Evolutionary conservation across 2,329 filamentous ascomycete genomes (phyloP).

Genomic region (Stagonosporopsis chrysanthemi): DNA sequence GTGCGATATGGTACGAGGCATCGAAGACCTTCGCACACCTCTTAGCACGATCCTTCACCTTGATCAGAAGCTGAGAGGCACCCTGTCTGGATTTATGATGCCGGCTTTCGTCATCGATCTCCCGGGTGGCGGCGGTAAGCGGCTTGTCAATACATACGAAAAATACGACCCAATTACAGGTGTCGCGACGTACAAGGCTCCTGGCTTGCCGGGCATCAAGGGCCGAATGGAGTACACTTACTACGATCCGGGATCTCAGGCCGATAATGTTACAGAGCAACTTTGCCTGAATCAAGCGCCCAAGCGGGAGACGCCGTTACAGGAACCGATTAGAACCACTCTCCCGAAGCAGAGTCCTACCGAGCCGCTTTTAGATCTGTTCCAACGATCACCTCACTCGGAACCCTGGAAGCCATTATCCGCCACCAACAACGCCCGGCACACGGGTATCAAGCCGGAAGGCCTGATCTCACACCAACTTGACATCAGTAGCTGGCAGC

Average conservation of each 20-base stretch:
- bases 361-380: not conserved
- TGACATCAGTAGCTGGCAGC: constrained; percentile 1
- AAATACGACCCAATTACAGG: constrained; percentile 66
- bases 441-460: not conserved
- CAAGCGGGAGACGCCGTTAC: constrained; percentile 3
- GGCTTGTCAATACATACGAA: constrained; percentile 62
- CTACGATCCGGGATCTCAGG: constrained; percentile 57
- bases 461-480: constrained; percentile 3
- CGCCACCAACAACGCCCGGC: not conserved
- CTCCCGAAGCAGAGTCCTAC: not conserved
- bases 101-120: constrained; percentile 70
- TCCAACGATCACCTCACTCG: not conserved
- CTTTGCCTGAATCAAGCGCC: constrained; percentile 10
- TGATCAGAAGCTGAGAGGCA: constrained; percentile 65
- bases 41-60: constrained; percentile 65
- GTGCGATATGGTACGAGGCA: constrained; percentile 67
- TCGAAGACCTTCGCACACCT: constrained; percentile 70
- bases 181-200: constrained; percentile 63
- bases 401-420: not conserved
- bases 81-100: constrained; percentile 68
- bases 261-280: not conserved
- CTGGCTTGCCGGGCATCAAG: constrained; percentile 57
- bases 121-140: constrained; percentile 69
- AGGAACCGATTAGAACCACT: not conserved
- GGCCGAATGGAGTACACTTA: constrained; percentile 60